A percentile compares a stretch with the other conserved stretches of the same genome.
phyloP scores from a whole-genome alignment of 202 grass and related monocot species.

The Setaria viridis region DNA sequence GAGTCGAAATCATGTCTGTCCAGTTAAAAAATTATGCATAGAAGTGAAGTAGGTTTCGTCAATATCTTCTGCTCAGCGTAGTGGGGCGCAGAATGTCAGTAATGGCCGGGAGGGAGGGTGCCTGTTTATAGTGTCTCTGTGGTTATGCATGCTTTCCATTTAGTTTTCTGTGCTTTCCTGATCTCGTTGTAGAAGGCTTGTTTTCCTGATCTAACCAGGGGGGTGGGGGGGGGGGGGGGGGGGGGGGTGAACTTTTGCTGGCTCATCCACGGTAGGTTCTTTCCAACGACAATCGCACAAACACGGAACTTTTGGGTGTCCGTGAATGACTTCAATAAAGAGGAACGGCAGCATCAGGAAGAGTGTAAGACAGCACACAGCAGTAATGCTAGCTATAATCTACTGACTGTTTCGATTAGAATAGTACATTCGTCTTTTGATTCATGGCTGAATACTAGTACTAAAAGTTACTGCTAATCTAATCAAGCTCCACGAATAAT shows the following conservation, averaged over 20 bases:
- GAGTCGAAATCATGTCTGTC: neutral
- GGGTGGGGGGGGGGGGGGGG: too few species aligned
- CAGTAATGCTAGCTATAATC: neutral
- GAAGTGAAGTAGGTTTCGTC: neutral
- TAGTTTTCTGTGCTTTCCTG: too few species aligned
- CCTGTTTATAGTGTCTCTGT: neutral
- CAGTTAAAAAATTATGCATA: neutral
- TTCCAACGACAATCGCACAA: conserved; percentile 37
- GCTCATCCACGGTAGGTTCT: conserved; percentile 6
- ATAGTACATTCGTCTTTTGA: conserved; percentile 6
- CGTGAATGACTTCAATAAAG: conserved; percentile 39
- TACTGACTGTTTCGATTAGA: neutral
- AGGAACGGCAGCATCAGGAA: conserved; percentile 25
- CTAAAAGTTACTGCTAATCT: neutral
- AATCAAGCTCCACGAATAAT: conserved; percentile 25
- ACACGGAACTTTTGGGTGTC: conserved; percentile 48
- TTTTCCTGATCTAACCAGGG: too few species aligned
- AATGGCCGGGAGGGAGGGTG: neutral
- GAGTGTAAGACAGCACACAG: neutral
- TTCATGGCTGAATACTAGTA: conserved; percentile 4
- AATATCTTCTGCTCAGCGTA: neutral
- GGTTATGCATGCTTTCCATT: neutral
- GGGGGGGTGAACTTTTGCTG: conserved; percentile 1
- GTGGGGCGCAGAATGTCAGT: neutral
- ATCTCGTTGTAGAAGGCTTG: too few species aligned